phyloP scores from a whole-genome alignment of 345 rosid genomes.

The Salix purpurea region DNA sequence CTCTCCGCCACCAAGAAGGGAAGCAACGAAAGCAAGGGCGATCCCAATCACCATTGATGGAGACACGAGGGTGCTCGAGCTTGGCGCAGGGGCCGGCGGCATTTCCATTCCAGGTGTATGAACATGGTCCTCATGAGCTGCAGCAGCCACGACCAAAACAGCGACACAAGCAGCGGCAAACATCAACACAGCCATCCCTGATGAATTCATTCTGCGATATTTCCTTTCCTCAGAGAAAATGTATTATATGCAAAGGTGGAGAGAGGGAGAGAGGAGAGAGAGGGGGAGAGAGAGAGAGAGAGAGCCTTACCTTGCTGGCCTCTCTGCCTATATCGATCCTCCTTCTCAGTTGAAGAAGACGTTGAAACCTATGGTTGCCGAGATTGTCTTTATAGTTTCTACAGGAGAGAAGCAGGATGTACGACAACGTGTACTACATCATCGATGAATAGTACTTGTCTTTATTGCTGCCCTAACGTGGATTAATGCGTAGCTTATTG shows the following conservation, averaged over 20 bases:
- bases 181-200: background rate
- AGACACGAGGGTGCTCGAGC: background rate
- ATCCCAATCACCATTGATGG: slow-evolving; percentile 24
- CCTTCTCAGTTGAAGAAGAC: too few relatives aligned
- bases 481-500: too few relatives aligned
- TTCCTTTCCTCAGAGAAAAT: too few relatives aligned
- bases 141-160: slow-evolving; percentile 16
- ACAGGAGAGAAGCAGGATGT: too few relatives aligned
- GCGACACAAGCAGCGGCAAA: slow-evolving; percentile 22
- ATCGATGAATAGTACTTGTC: too few relatives aligned
- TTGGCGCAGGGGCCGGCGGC: background rate
- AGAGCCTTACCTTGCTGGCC: background rate
- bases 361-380: too few relatives aligned
- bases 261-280: background rate
- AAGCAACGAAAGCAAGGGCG: slow-evolving; percentile 14
- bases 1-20: slow-evolving; percentile 15
- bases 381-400: too few relatives aligned
- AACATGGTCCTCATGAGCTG: slow-evolving; percentile 10
- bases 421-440: too few relatives aligned
- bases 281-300: background rate
- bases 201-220: slow-evolving; percentile 7
- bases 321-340: too few relatives aligned
- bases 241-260: too few relatives aligned
- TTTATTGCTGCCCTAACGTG: too few relatives aligned
- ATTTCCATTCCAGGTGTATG: background rate